Evolutionary conservation across 768 basidiomycete species (phyloP).

Genomic region (Lepiota venenata): DNA sequence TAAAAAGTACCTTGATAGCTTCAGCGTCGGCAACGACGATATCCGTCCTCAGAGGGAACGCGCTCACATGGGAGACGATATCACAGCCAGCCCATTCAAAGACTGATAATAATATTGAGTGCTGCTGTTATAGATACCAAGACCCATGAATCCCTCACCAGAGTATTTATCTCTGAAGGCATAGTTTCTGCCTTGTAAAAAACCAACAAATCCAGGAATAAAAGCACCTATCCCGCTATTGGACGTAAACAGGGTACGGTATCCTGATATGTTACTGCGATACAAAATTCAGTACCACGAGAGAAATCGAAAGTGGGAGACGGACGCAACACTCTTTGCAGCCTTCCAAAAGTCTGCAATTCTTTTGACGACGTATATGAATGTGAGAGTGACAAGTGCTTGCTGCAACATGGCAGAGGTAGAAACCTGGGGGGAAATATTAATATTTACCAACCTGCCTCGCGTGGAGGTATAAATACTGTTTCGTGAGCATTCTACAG

Average conservation of each 20-base stretch:
- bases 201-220: neutral
- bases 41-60: neutral
- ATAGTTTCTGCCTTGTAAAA: neutral
- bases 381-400: neutral
- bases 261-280: neutral
- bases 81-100: slow-evolving; percentile 2
- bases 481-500: too few relatives aligned
- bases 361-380: neutral
- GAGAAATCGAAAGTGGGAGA: neutral
- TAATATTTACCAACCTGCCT: too few relatives aligned
- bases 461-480: too few relatives aligned
- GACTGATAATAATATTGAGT: neutral
- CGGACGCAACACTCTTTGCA: neutral
- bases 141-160: neutral
- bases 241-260: neutral
- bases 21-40: slow-evolving; percentile 26
- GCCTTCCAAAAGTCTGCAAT: neutral
- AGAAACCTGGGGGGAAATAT: too few relatives aligned
- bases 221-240: neutral
- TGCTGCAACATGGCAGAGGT: too few relatives aligned
- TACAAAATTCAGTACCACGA: neutral
- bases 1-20: slow-evolving; percentile 24
- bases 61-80: neutral
- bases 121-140: too few relatives aligned
- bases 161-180: slow-evolving; percentile 3